Conservation (phyloP, 345 rosid genomes). For the Chamaenerion angustifolium region DNA sequence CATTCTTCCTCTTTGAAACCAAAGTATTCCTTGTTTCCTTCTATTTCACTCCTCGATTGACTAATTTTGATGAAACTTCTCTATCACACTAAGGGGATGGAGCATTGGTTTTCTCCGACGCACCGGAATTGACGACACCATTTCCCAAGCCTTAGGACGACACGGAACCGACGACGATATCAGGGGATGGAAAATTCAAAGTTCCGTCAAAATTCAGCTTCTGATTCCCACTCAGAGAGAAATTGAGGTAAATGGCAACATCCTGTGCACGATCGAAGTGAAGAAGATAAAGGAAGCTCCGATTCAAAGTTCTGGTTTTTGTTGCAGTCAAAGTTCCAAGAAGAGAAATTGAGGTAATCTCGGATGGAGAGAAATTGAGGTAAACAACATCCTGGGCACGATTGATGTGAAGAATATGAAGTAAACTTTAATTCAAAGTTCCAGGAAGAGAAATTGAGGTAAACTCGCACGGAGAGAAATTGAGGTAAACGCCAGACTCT, state of each 20-base stretch:
- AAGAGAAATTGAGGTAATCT: too few relatives aligned
- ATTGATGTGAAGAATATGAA: too few relatives aligned
- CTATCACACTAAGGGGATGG: constrained; percentile 27
- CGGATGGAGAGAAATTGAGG: too few relatives aligned
- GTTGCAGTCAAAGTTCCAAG: too few relatives aligned
- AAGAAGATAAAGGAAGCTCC: too few relatives aligned
- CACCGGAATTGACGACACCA: constrained; percentile 17
- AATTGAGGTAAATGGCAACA: constrained; percentile 8
- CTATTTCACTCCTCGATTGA: constrained; percentile 34
- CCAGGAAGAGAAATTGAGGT: too few relatives aligned
- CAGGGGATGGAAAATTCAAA: constrained; percentile 18
- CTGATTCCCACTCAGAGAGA: constrained; percentile 8
- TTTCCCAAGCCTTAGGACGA: constrained; percentile 37
- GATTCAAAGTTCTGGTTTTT: too few relatives aligned
- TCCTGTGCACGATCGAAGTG: constrained; percentile 12
- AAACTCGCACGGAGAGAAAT: too few relatives aligned
- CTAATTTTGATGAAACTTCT: constrained; percentile 13
- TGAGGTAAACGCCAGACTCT: too few relatives aligned
- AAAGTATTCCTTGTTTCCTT: constrained; percentile 22
- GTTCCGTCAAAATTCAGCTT: constrained; percentile 12
- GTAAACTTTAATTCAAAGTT: too few relatives aligned
- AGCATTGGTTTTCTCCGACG: constrained; percentile 22
- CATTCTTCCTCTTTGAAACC: constrained; percentile 48
- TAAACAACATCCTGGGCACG: too few relatives aligned
- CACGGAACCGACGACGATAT: constrained; percentile 16